These are phyloP conservation scores for Hygrophoropsis aurantiaca DNA, from an alignment of 768 basidiomycete genomes.

Conservation along the genomic window DNA sequence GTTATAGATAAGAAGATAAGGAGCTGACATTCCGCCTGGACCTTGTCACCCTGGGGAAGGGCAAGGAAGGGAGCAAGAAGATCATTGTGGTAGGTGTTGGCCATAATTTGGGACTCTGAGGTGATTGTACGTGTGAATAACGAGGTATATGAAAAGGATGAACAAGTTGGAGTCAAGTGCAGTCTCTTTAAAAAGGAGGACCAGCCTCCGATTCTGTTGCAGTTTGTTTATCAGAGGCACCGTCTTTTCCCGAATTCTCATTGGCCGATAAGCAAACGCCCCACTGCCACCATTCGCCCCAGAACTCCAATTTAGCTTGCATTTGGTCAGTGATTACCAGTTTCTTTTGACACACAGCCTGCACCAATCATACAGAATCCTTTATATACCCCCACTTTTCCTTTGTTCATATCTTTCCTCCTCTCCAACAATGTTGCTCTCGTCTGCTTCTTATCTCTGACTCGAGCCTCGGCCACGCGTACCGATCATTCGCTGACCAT, in stretches of 20 bases:
- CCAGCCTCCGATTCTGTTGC: conserved; percentile 18
- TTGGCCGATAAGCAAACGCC: conserved; percentile 29
- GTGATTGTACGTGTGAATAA: conserved; percentile 7
- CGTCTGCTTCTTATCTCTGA: too few species aligned
- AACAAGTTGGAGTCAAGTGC: conserved; percentile 11
- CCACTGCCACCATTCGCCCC: neutral
- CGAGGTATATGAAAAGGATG: conserved; percentile 1
- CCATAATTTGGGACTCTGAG: conserved; percentile 14
- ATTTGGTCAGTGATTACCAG: too few species aligned
- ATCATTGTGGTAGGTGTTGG: conserved; percentile 66
- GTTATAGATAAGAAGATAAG: conserved; percentile 5
- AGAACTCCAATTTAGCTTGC: too few species aligned
- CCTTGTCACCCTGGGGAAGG: conserved; percentile 85
- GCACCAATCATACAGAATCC: too few species aligned
- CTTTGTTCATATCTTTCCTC: too few species aligned
- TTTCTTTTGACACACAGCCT: too few species aligned
- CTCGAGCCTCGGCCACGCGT: too few species aligned
- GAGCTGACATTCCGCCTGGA: conserved; percentile 90
- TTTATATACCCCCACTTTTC: too few species aligned
- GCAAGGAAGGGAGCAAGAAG: conserved; percentile 88
- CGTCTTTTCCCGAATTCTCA: conserved; percentile 8
- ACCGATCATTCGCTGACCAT: too few species aligned
- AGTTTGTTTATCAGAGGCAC: conserved; percentile 19
- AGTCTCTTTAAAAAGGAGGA: conserved; percentile 21
- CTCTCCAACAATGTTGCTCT: too few species aligned